Evolutionary conservation across 768 basidiomycete genomes (phyloP).

Genomic region (Auricularia sp.): DNA sequence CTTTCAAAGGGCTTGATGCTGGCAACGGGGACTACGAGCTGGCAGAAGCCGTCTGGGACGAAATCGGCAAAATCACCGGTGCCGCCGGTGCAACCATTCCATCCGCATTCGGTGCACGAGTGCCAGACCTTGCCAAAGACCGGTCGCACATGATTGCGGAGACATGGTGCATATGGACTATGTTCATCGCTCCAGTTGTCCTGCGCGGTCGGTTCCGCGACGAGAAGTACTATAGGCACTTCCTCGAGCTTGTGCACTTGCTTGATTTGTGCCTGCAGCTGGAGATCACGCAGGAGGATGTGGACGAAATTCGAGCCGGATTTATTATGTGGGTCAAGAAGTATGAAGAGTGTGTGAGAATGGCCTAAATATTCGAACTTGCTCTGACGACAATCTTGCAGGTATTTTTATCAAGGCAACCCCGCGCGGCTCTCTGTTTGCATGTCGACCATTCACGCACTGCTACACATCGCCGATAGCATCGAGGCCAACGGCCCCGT

Average conservation of each 20-base stretch:
- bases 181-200: slow-evolving; percentile 29
- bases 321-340: too few species aligned
- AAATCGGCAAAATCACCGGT: slow-evolving; percentile 25
- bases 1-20: slow-evolving; percentile 1
- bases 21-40: neutral
- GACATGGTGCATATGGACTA: slow-evolving; percentile 29
- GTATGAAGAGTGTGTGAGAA: too few species aligned
- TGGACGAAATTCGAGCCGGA: too few species aligned
- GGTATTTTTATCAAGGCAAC: slow-evolving; percentile 20
- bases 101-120: slow-evolving; percentile 16
- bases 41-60: slow-evolving; percentile 27
- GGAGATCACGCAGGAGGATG: too few species aligned
- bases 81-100: slow-evolving; percentile 13
- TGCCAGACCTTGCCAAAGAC: slow-evolving; percentile 26
- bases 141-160: slow-evolving; percentile 25
- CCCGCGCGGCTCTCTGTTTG: slow-evolving; percentile 18
- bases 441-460: slow-evolving; percentile 22
- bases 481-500: slow-evolving; percentile 15
- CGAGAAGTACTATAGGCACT: slow-evolving; percentile 30
- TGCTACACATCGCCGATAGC: slow-evolving; percentile 21
- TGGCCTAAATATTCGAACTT: too few species aligned
- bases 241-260: slow-evolving; percentile 21
- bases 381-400: neutral
- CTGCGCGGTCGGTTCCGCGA: slow-evolving; percentile 23
- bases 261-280: too few species aligned